Evolutionary conservation across 305 asterid genomes (phyloP).

Genomic region (Rubia occidens): DNA sequence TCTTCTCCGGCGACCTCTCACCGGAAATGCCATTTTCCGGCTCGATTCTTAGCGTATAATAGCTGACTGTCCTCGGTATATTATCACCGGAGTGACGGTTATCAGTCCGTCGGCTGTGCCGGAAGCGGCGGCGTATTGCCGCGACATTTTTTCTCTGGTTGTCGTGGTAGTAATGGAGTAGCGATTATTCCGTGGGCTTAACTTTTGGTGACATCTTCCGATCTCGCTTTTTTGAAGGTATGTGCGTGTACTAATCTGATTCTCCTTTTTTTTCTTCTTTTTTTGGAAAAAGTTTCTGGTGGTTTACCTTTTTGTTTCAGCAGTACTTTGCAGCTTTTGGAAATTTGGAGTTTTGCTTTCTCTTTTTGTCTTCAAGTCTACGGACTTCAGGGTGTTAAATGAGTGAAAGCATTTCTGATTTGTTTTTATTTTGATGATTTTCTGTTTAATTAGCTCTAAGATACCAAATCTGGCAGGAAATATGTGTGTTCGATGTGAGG

Average conservation of each 20-base stretch:
- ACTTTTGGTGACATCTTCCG: slow-evolving; percentile 22
- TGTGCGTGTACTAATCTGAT: slow-evolving; percentile 17
- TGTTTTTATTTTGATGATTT: slow-evolving; percentile 10
- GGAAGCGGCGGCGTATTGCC: slow-evolving; percentile 16
- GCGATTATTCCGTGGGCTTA: slow-evolving; percentile 15
- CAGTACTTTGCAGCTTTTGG: slow-evolving; percentile 18
- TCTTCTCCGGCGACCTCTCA: slow-evolving; percentile 11
- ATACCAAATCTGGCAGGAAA: slow-evolving; percentile 11
- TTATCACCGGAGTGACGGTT: neutral
- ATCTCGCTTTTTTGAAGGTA: slow-evolving; percentile 35
- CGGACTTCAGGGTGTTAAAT: neutral
- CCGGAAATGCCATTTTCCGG: slow-evolving; percentile 18
- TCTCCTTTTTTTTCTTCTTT: neutral
- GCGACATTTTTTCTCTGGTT: slow-evolving; percentile 8
- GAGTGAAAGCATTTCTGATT: slow-evolving; percentile 3
- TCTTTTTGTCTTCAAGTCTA: neutral
- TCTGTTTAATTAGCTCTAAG: neutral
- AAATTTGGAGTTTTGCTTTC: neutral
- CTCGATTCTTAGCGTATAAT: neutral
- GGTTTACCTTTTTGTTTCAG: slow-evolving; percentile 11
- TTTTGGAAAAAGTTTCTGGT: neutral
- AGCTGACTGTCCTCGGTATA: neutral
- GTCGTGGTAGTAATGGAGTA: slow-evolving; percentile 14
- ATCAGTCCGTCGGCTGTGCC: slow-evolving; percentile 7
- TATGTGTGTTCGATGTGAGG: slow-evolving; percentile 21